Conservation (phyloP, 345 rosid species). For the Tarenaya hassleriana region DNA sequence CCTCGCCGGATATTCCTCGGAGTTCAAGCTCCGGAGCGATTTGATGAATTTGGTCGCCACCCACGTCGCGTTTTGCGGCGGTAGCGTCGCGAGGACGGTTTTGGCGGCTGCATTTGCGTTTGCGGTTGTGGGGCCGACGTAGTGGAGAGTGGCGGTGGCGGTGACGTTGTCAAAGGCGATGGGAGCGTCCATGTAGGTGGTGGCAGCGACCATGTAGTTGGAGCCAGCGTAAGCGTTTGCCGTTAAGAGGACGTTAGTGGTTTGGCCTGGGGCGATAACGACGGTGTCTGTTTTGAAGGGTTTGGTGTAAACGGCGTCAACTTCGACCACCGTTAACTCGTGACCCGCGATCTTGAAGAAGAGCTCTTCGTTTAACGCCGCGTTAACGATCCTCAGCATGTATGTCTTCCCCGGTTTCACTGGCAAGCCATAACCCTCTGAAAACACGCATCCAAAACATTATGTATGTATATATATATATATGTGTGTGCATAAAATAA, state of each 20-base stretch:
- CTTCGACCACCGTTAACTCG: slow-evolving; percentile 52
- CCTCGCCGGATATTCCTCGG: slow-evolving; percentile 43
- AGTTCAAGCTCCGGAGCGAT: slow-evolving; percentile 62
- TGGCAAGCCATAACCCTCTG: slow-evolving; percentile 26
- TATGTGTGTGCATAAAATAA: not conserved
- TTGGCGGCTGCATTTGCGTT: slow-evolving; percentile 28
- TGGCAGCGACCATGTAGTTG: slow-evolving; percentile 50
- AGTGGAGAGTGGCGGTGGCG: slow-evolving; percentile 34
- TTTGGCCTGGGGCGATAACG: slow-evolving; percentile 62
- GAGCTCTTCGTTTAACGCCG: slow-evolving; percentile 77
- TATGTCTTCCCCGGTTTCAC: slow-evolving; percentile 57
- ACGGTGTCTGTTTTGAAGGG: slow-evolving; percentile 47
- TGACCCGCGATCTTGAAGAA: slow-evolving; percentile 70
- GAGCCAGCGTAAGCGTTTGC: slow-evolving; percentile 40
- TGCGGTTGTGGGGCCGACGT: slow-evolving; percentile 7
- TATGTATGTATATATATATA: not conserved
- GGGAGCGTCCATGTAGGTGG: slow-evolving; percentile 81
- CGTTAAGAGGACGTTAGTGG: slow-evolving; percentile 58
- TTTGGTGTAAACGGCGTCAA: slow-evolving; percentile 65
- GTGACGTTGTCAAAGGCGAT: slow-evolving; percentile 52
- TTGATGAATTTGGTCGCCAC: slow-evolving; percentile 42
- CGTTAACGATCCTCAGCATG: slow-evolving; percentile 70
- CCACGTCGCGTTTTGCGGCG: slow-evolving; percentile 58
- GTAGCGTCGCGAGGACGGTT: slow-evolving; percentile 31
- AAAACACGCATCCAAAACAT: not conserved